Percentiles rank a stretch among this genome's conserved stretches.
These are phyloP conservation scores for Lignosus rhinocerotis DNA, from an alignment of 1,284 basidiomycete genomes.

Conservation along the genomic window DNA sequence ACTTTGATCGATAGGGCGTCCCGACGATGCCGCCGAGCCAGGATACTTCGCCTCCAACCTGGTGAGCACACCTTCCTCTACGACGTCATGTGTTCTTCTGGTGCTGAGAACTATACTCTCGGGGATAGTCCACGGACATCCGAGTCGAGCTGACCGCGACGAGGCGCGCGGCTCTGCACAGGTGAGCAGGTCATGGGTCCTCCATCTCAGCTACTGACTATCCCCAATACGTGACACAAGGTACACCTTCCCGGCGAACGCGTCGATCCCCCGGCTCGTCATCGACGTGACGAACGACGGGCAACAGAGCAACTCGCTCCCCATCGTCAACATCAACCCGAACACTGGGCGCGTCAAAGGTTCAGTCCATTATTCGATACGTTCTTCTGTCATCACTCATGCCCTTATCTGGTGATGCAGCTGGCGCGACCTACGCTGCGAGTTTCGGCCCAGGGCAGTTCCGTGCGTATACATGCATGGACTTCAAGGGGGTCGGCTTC, in stretches of 20 bases:
- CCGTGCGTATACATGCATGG: constrained; percentile 58
- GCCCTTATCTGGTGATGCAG: constrained; percentile 7
- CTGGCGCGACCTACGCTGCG: constrained; percentile 43
- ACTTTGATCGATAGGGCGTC: constrained; percentile 39
- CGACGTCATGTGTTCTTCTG: not conserved
- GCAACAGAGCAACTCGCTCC: constrained; percentile 48
- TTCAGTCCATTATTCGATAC: constrained; percentile 4
- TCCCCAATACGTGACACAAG: constrained; percentile 3
- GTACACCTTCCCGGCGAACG: constrained; percentile 34
- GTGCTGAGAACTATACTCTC: not conserved
- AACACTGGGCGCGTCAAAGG: constrained; percentile 47
- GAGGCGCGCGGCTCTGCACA: constrained; percentile 54
- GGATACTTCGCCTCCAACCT: constrained; percentile 66
- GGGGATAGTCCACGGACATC: constrained; percentile 50
- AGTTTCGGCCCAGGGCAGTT: constrained; percentile 60
- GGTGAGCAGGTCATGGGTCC: constrained; percentile 32
- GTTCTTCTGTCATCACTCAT: not conserved
- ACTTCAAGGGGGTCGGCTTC: constrained; percentile 58
- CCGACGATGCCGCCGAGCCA: constrained; percentile 60
- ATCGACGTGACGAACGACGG: constrained; percentile 64
- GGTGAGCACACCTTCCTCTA: constrained; percentile 30
- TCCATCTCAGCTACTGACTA: not conserved
- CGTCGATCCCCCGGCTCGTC: constrained; percentile 45
- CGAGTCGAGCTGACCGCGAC: constrained; percentile 61
- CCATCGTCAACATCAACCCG: constrained; percentile 46